These are phyloP conservation scores for Oryza glaberrima DNA, from an alignment of 176 grass and related monocot genomes.

Conservation along the genomic window DNA sequence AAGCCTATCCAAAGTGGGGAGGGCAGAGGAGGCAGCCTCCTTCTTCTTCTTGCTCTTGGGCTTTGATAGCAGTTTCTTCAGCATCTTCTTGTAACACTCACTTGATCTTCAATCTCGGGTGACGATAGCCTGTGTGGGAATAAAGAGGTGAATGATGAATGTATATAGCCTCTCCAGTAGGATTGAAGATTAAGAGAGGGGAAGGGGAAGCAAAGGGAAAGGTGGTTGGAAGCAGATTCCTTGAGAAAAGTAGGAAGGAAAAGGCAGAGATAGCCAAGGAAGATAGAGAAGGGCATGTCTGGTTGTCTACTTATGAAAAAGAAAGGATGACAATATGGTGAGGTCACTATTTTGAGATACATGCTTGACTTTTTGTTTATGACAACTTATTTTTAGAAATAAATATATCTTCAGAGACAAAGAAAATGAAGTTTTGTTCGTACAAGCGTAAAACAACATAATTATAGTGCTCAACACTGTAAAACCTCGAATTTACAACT, in stretches of 20 bases:
- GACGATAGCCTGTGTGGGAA: conserved; percentile 31
- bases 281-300: background rate
- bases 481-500: background rate
- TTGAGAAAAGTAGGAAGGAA: conserved; percentile 23
- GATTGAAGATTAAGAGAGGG: background rate
- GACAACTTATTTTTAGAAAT: background rate
- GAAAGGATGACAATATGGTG: background rate
- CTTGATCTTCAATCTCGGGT: conserved; percentile 10
- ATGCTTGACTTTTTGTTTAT: no score
- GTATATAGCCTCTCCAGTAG: background rate
- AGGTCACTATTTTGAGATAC: no score
- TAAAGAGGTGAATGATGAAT: conserved; percentile 18
- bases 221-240: background rate
- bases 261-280: background rate
- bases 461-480: background rate
- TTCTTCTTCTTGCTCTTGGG: conserved; percentile 61
- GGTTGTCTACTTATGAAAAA: conserved; percentile 22
- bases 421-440: background rate
- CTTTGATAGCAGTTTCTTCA: conserved; percentile 54
- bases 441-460: no score
- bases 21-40: conserved; percentile 51
- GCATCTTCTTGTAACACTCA: conserved; percentile 35
- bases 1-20: conserved; percentile 57
- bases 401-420: background rate
- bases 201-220: background rate